A percentile compares a stretch with the other conserved stretches of the same genome.
phyloP scores from a whole-genome alignment of 148 eudicot genomes.

The Chenopodium formosanum region DNA sequence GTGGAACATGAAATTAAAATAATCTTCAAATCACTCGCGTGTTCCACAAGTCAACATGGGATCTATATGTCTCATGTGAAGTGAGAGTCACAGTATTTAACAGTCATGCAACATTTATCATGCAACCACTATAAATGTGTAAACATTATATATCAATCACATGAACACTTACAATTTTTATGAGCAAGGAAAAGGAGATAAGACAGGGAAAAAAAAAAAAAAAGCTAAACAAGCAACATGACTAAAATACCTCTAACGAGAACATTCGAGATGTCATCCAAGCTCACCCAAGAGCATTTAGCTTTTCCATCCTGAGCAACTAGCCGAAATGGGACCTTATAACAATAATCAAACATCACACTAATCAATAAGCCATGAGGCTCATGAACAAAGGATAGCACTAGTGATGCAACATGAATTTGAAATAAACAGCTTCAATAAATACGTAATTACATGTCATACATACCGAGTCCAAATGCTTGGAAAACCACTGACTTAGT shows the following conservation, averaged over 20 bases:
- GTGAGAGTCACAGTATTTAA: not conserved
- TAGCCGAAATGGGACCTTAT: constrained; percentile 85
- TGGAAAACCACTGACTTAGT: constrained; percentile 87
- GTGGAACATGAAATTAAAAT: not conserved
- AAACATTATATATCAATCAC: not conserved
- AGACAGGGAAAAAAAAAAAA: no score
- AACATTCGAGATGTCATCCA: constrained; percentile 73
- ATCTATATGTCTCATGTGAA: not conserved
- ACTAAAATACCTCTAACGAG: constrained; percentile 64
- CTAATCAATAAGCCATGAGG: not conserved
- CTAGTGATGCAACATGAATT: not conserved
- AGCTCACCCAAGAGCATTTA: constrained; percentile 84
- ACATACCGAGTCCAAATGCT: constrained; percentile 92
- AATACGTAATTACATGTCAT: constrained; percentile 1
- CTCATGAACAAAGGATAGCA: not conserved
- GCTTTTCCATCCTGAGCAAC: constrained; percentile 98
- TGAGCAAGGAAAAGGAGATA: not conserved
- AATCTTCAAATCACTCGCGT: not conserved
- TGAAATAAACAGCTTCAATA: not conserved
- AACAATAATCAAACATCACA: constrained; percentile 18
- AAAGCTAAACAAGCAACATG: not conserved
- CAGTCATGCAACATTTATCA: not conserved
- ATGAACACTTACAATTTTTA: not conserved
- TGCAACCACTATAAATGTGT: not conserved
- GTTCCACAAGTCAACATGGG: not conserved